Percentiles rank a stretch among this genome's conserved stretches.
These are phyloP conservation scores for Zhuliangozyma blackwelliae DNA, from an alignment of 1,139 yeast genomes.

Conservation along the genomic window DNA sequence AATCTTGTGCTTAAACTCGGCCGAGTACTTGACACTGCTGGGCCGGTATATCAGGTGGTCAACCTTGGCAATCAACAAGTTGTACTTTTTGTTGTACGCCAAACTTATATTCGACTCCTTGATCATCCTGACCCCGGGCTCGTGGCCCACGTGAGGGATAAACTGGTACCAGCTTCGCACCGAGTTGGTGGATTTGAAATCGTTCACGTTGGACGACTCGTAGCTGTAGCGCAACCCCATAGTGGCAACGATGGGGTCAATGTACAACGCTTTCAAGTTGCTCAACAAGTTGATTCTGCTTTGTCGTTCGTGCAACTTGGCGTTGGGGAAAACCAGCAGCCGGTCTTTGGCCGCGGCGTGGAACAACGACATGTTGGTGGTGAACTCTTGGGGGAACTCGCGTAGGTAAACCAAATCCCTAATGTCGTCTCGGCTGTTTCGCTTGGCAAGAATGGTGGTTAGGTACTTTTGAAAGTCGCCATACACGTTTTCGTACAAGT, in stretches of 20 bases:
- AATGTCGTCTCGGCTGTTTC: conserved; percentile 20
- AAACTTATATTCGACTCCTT: conserved; percentile 10
- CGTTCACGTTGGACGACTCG: conserved; percentile 30
- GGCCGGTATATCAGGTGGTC: conserved; percentile 14
- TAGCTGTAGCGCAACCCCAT: conserved; percentile 28
- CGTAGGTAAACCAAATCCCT: conserved; percentile 32
- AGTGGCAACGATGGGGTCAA: conserved; percentile 40
- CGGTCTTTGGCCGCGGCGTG: conserved; percentile 8
- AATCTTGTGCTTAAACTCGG: conserved; percentile 10
- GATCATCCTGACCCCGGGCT: conserved; percentile 3
- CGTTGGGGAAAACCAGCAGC: conserved; percentile 1
- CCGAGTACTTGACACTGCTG: conserved; percentile 6
- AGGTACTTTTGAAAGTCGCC: conserved; percentile 35
- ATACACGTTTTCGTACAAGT: conserved; percentile 24
- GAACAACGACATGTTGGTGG: conserved; percentile 20
- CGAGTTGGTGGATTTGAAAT: conserved; percentile 22
- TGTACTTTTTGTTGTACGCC: conserved; percentile 9
- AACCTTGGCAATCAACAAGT: conserved; percentile 20
- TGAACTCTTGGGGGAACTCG: conserved; percentile 32
- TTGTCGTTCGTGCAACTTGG: conserved; percentile 26
- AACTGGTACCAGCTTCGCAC: conserved; percentile 15
- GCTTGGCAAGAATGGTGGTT: conserved; percentile 20
- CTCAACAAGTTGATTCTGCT: conserved; percentile 33
- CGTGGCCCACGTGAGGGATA: conserved; percentile 1
- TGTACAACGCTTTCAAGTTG: conserved; percentile 32